These are phyloP conservation scores for Prinsepia uniflora DNA, from an alignment of 306 rosid species.

Conservation along the genomic window DNA sequence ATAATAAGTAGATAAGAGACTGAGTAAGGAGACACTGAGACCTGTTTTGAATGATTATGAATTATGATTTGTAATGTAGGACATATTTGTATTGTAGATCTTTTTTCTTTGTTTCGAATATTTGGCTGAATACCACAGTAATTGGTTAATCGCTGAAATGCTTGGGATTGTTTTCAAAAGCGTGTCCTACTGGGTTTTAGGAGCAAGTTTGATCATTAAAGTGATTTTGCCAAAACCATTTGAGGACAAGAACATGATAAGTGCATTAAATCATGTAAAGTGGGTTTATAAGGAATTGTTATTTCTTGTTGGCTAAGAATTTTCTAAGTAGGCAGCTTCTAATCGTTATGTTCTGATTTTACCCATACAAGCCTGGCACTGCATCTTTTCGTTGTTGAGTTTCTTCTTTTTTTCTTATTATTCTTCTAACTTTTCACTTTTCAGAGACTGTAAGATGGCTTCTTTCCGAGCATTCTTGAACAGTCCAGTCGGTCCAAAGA, in stretches of 20 bases:
- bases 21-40: no score
- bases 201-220: background rate
- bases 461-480: constrained; percentile 80
- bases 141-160: background rate
- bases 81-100: no score
- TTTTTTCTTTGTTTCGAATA: no score
- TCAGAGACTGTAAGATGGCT: constrained; percentile 39
- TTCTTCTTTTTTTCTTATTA: background rate
- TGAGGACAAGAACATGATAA: background rate
- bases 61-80: no score
- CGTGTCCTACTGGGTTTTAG: background rate
- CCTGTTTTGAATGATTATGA: no score
- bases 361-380: no score
- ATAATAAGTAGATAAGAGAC: no score
- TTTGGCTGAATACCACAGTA: no score
- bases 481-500: constrained; percentile 92
- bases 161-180: background rate
- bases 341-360: background rate
- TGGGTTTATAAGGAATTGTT: background rate
- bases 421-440: background rate
- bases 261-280: background rate
- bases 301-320: background rate
- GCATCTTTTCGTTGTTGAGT: background rate
- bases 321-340: background rate
- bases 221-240: no score